Evolutionary conservation across 2,329 filamentous ascomycete species (phyloP), one percentile per base, ranked within the genome.

Genomic region (Alternaria infectoria): DNA sequence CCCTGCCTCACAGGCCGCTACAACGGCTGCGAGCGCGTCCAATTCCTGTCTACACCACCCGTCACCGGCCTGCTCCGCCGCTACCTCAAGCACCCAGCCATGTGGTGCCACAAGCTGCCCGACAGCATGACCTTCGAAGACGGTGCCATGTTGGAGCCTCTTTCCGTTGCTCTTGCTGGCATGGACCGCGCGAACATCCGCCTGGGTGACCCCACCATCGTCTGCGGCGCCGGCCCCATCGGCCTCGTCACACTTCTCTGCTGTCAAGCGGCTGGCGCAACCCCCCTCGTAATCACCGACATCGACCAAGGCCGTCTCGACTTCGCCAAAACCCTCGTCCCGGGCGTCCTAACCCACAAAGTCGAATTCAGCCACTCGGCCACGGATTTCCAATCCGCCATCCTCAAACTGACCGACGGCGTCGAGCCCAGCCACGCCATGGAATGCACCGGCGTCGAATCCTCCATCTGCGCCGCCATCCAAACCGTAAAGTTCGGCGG

Each of bases 51-150:
- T 54, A 98, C 96, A 4, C 95, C 96, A 9, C 95, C 96, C 12
- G 89, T 97, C 28, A 87, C 92, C 9, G 96, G 95, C 36, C 87
- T 98, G 67, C 86, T 98, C 72, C 89, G 95, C 71, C 89, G 95
- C 80, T 97, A 97, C 80, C 92, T 97, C 83, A 97, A 95, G 84
- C 95, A 97, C 84, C 94, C 93, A 3, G 93, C 94, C 19, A 86
- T 91, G 54, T 97, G 94, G 93, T 97, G 95, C 83, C 93, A 97
- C 85, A 97, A 97, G 86, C 96, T 98, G 72, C 93, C 92, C 51
- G 85, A 92, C 80, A 80, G 72, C 68, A 94, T 98, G 91, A 91
- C 89, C 59, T 98, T 89, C 77, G 95, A 98, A 83, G 89, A 97
- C 77, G 96, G 95, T 57, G 91, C 94, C 13, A 86, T 97, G 82